phyloP scores from a whole-genome alignment of 2,329 filamentous ascomycete genomes.

The Coniochaeta sp. region DNA sequence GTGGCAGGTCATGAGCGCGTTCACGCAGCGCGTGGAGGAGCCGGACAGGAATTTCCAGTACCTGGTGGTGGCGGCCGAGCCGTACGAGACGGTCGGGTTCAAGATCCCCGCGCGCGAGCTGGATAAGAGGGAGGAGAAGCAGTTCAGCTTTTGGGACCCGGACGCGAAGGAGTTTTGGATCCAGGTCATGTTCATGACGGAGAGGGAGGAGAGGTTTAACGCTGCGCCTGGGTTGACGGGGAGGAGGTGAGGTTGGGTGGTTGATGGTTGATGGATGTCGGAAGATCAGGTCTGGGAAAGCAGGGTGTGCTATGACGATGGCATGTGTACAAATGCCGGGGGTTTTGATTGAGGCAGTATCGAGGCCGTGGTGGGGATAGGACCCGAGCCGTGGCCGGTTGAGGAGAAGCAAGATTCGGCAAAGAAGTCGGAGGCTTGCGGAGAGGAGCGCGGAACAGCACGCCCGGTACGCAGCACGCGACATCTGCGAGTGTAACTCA shows the following conservation, averaged over 20 bases:
- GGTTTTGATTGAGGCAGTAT: no score
- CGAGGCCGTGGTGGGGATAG: no score
- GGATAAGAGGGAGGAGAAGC: slow-evolving; percentile 78
- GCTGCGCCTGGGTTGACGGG: slow-evolving; percentile 54
- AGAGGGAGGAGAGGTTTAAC: slow-evolving; percentile 84
- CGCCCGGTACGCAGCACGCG: no score
- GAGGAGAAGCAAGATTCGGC: no score
- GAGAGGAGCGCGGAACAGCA: no score
- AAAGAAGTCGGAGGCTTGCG: no score
- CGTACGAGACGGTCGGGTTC: slow-evolving; percentile 95
- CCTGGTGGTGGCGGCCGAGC: slow-evolving; percentile 87
- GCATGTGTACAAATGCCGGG: no score
- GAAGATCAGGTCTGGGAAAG: no score
- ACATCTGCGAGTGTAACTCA: no score
- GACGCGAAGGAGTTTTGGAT: slow-evolving; percentile 97
- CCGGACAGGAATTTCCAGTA: slow-evolving; percentile 95
- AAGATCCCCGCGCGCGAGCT: slow-evolving; percentile 93
- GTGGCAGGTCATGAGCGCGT: slow-evolving; percentile 96
- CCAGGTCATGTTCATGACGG: slow-evolving; percentile 96
- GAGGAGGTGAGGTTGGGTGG: slow-evolving; percentile 27
- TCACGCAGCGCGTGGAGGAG: slow-evolving; percentile 91
- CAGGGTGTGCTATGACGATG: no score
- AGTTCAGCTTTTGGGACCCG: slow-evolving; percentile 92
- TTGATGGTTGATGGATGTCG: no score
- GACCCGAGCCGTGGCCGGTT: no score